Evolutionary conservation across 257 asterid genomes (phyloP).

Genomic region (Ilex asprella): DNA sequence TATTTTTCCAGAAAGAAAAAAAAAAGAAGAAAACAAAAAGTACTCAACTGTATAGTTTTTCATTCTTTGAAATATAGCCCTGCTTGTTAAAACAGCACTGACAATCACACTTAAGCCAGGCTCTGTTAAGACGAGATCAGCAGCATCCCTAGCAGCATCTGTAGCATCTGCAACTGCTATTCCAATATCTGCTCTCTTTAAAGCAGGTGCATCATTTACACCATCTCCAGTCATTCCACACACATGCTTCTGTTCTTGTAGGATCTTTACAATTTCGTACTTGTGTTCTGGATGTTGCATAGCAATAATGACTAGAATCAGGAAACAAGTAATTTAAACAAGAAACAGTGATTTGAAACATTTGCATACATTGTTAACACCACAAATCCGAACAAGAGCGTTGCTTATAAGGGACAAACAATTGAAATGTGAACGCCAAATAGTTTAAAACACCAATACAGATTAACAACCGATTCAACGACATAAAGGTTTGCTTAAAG

Average conservation of each 20-base stretch:
- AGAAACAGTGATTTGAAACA: neutral
- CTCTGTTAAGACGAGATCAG: slow-evolving; percentile 27
- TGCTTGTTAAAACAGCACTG: slow-evolving; percentile 26
- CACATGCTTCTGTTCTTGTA: slow-evolving; percentile 19
- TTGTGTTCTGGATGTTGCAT: slow-evolving; percentile 18
- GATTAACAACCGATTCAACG: no score
- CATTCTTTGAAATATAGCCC: slow-evolving; percentile 30
- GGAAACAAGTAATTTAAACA: neutral
- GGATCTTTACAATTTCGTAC: slow-evolving; percentile 24
- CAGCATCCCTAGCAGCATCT: slow-evolving; percentile 29
- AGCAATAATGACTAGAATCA: neutral
- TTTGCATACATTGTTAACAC: no score
- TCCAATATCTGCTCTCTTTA: slow-evolving; percentile 25
- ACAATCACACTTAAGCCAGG: slow-evolving; percentile 28
- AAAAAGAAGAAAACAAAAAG: neutral
- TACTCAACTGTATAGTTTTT: slow-evolving; percentile 25
- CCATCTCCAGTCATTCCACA: slow-evolving; percentile 33
- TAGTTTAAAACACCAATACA: no score
- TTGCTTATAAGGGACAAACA: no score
- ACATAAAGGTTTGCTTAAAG: no score
- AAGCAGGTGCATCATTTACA: slow-evolving; percentile 27
- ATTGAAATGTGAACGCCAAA: no score
- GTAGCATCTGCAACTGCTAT: slow-evolving; percentile 29
- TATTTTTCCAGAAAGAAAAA: neutral
- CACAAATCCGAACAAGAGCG: no score